A percentile compares a stretch with the other conserved stretches of the same genome.
Evolutionary conservation across 129 eudicot genomes (phyloP).

Genomic region (Pseudognaphalium luteoalbum): DNA sequence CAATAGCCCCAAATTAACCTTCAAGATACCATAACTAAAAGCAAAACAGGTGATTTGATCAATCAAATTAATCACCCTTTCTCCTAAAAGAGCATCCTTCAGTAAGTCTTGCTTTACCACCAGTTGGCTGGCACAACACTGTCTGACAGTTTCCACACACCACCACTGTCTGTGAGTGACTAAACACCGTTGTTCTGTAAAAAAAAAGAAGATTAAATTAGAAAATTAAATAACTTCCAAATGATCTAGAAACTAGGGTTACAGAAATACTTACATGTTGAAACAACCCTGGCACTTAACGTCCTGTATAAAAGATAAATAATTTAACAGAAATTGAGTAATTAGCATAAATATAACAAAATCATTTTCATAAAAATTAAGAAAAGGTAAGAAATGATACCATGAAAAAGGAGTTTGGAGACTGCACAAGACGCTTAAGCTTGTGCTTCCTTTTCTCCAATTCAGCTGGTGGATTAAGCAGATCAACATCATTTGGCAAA

Average conservation of each 20-base stretch:
- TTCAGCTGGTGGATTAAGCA: conserved; percentile 66
- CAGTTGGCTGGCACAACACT: conserved; percentile 51
- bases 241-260: too few species aligned
- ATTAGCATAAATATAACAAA: not conserved
- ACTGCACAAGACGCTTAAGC: conserved; percentile 60
- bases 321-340: not conserved
- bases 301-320: conserved; percentile 12
- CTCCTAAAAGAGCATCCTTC: conserved; percentile 52
- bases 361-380: not conserved
- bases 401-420: conserved; percentile 52
- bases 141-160: conserved; percentile 55
- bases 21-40: not conserved
- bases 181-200: conserved; percentile 47
- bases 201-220: too few species aligned
- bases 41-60: not conserved
- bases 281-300: conserved; percentile 43
- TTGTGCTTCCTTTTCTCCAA: conserved; percentile 73
- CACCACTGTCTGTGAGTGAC: conserved; percentile 53
- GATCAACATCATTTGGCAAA: conserved; percentile 45
- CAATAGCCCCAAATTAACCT: not conserved
- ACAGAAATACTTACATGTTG: conserved; percentile 17
- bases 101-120: conserved; percentile 46
- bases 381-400: not conserved
- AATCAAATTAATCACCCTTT: conserved; percentile 39
- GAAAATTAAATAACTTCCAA: too few species aligned